These are phyloP conservation scores for Cryptosporidium viatorum DNA, from an alignment of 169 alveolate genomes.

Conservation along the genomic window DNA sequence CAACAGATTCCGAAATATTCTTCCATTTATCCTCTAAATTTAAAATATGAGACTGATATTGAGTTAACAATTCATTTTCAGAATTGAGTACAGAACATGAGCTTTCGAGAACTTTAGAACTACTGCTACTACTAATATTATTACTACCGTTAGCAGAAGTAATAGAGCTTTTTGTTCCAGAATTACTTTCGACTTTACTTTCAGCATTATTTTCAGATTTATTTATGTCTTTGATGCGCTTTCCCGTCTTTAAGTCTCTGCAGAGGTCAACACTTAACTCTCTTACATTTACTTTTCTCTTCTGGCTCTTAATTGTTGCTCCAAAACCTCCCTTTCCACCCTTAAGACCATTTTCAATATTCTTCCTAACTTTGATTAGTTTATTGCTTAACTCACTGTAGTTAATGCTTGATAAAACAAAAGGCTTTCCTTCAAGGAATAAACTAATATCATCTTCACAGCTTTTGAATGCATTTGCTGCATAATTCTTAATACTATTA, in stretches of 20 bases:
- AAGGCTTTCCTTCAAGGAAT: slow-evolving; percentile 62
- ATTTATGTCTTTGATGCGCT: slow-evolving; percentile 28
- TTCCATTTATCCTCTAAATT: slow-evolving; percentile 60
- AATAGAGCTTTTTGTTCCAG: neutral
- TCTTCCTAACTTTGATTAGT: slow-evolving; percentile 23
- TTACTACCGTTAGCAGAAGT: neutral
- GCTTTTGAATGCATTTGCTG: slow-evolving; percentile 35
- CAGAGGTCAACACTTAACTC: slow-evolving; percentile 27
- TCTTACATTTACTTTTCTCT: slow-evolving; percentile 35
- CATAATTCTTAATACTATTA: slow-evolving; percentile 30
- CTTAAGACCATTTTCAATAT: slow-evolving; percentile 39
- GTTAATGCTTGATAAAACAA: slow-evolving; percentile 18
- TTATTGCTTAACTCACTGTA: slow-evolving; percentile 32
- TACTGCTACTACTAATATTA: neutral
- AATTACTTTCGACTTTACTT: neutral
- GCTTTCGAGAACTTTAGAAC: neutral
- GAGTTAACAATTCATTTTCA: slow-evolving; percentile 18
- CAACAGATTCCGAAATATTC: slow-evolving; percentile 37
- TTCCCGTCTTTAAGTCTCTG: slow-evolving; percentile 62
- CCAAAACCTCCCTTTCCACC: slow-evolving; percentile 76
- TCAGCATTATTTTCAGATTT: neutral
- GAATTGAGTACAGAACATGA: neutral
- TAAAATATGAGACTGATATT: slow-evolving; percentile 43
- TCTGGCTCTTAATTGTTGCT: slow-evolving; percentile 69
- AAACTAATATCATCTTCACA: slow-evolving; percentile 47